Base-by-base conservation (phyloP, 495 filamentous ascomycete genomes). In the Xeromyces bisporus region DNA sequence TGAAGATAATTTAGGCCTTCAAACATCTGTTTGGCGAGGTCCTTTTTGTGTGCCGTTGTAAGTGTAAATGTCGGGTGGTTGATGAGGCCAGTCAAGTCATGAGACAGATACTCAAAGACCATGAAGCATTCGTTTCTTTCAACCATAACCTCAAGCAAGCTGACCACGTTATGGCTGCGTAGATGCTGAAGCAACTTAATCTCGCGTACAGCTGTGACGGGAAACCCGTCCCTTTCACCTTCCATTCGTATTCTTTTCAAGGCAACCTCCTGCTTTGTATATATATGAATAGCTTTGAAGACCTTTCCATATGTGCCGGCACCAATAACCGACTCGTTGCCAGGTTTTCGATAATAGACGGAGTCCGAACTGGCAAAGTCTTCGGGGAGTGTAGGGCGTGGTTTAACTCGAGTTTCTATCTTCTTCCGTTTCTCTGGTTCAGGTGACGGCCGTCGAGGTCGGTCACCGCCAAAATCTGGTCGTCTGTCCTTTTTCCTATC, bases 61-160 rank as follows among this genome's bases (percentile, higher is more conserved):
- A 99, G 71, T 28, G 77, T 76, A 51, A 91, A 96, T 5, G 76
- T 80, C 3, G 91, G 91, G 47, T 99, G 91, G 42, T 96, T 96
- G 36, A 97, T 75, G 10, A 83, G 55, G 12, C 77, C 77, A 1
- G 80, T 87, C 18, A 87, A 60, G 50, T 99, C 91, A 48, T 99
- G 91, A 11, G 87, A 87, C 16, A 94, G 71, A 48, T 99, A 99
- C 48, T 99, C 91, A 39, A 99, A 99, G 6, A 99, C 91, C 91
- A 99, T 99, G 57, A 89, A 96, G 53, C 91, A 99, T 50, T 96
- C 87, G 47, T 94, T 94, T 40, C 74, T 75, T 55, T 97, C 91
- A 10, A 96, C 89, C 89, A 97, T 96, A 44, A 96, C 87, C 55
- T 97, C 91, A 35, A 61, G 35, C 28, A 65, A 36, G 28, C 77